A percentile compares a stretch with the other conserved stretches of the same genome.
Evolutionary conservation across 2,329 filamentous ascomycete genomes (phyloP).

Genomic region (Diaporthe citri): DNA sequence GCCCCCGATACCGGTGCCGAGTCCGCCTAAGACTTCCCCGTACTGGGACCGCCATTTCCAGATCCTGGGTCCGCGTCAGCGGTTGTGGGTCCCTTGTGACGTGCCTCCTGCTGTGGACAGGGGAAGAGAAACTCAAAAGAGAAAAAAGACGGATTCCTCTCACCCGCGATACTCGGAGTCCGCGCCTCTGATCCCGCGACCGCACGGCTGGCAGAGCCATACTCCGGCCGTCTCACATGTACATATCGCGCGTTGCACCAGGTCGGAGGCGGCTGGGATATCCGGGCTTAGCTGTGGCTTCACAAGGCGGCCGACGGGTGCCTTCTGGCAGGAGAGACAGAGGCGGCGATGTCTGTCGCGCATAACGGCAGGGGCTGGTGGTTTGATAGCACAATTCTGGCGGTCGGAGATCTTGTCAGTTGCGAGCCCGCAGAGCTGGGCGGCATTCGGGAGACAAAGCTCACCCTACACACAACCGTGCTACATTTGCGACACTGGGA

Average conservation of each 20-base stretch:
- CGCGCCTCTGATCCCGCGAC: constrained; percentile 73
- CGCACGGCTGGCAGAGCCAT: constrained; percentile 90
- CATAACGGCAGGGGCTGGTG: constrained; percentile 75
- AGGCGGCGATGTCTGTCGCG: constrained; percentile 84
- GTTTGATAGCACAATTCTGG: constrained; percentile 92
- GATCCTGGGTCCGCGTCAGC: constrained; percentile 61
- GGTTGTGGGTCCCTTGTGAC: constrained; percentile 17
- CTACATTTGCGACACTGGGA: constrained; percentile 83
- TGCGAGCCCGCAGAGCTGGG: constrained; percentile 29
- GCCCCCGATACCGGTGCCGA: constrained; percentile 84
- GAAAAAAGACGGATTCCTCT: constrained; percentile 35
- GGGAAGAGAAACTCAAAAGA: not conserved
- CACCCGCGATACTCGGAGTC: constrained; percentile 72
- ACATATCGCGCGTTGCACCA: constrained; percentile 69
- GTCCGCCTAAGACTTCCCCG: constrained; percentile 81
- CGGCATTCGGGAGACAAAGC: constrained; percentile 37
- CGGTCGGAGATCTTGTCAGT: constrained; percentile 12
- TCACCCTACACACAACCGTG: constrained; percentile 84
- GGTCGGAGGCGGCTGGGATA: constrained; percentile 62
- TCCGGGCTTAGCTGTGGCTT: constrained; percentile 58
- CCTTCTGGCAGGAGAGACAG: constrained; percentile 80
- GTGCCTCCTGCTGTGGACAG: constrained; percentile 6
- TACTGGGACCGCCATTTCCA: constrained; percentile 94
- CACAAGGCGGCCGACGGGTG: constrained; percentile 72
- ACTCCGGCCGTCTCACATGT: constrained; percentile 67